Evolutionary conservation across 2,329 filamentous ascomycete species (phyloP).

Genomic region (Neophaeococcomyces aloes): DNA sequence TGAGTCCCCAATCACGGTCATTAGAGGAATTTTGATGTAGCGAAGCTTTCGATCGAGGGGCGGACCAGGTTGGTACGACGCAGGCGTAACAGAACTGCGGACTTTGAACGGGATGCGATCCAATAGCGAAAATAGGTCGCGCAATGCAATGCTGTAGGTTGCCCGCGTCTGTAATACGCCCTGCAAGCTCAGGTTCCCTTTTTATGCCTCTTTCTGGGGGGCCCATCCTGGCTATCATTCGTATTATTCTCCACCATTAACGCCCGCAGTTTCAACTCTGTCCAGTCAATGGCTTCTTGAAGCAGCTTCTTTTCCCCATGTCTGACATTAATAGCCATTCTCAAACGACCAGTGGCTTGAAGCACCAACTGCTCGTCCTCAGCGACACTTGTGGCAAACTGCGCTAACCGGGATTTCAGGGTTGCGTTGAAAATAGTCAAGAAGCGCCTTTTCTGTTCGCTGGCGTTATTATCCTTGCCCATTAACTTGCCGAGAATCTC

Average conservation of each 20-base stretch:
- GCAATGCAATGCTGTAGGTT: too few species aligned
- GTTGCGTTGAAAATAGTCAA: slow-evolving; percentile 10
- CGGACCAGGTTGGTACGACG: too few species aligned
- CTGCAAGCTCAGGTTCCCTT: too few species aligned
- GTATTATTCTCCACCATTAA: not conserved
- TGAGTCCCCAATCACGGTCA: too few species aligned
- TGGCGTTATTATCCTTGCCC: not conserved
- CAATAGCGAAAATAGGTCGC: too few species aligned
- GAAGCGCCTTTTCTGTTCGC: not conserved
- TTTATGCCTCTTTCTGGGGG: slow-evolving; percentile 3
- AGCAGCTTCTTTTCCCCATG: slow-evolving; percentile 63
- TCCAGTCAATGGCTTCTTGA: slow-evolving; percentile 28
- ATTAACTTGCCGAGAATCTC: not conserved
- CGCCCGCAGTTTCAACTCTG: not conserved
- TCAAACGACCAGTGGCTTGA: slow-evolving; percentile 25
- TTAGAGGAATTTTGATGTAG: too few species aligned
- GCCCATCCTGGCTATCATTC: not conserved
- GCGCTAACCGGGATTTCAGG: slow-evolving; percentile 27
- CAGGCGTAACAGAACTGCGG: too few species aligned
- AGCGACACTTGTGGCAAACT: slow-evolving; percentile 46
- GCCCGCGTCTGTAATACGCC: too few species aligned
- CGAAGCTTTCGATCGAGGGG: too few species aligned
- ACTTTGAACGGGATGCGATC: too few species aligned
- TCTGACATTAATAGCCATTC: slow-evolving; percentile 58
- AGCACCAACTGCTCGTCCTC: slow-evolving; percentile 38